Base-by-base conservation (phyloP, 345 rosid genomes). In the Linum lewisii region DNA sequence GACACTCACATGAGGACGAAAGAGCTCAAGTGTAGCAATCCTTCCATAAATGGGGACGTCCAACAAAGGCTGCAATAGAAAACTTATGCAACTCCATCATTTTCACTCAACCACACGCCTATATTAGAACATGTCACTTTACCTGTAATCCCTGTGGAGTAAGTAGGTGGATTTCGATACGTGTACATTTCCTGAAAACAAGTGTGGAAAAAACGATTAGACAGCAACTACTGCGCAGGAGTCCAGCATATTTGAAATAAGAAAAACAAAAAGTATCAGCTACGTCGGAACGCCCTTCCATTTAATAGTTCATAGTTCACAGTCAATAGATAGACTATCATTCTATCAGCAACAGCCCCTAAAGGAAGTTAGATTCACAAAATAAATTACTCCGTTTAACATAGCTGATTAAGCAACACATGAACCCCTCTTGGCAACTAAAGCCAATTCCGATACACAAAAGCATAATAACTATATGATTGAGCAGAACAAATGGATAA, bases 11-110 rank as follows among this genome's bases (percentile, higher is more conserved):
- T 87, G 86, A 54, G 99, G 95, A 32, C 94, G 88, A 63, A 89
- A 93, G 72, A 93, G 83, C 73, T 93, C 91, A 53, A 93, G 73
- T 0, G 91, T 93, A 1, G 95, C 91, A 67, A 93, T 93, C 79
- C 99, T 85, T 66, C 99, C 97, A 70, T 89, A 89, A 62, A 93
- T 73, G 15, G 95, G 97, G 60, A 89, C 97, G 63, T 93, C 97
- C 69, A 87, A 54, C 80, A 93, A 81, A 66, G 84, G 86, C 98
- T 92, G 86, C 76, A 74, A 6, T 56, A 42, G 24, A 57, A 32
- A 57, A 67, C 19, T 56, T 22, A 29, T 25, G 24, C 72, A 51
- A 61, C 29, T 1, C 32, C 52, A 54, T 61, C 63, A 22, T 23
- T 57, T 38, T 29, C 19, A 58, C 16, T 21, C 21, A 21, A 13